These are phyloP conservation scores for Lactarius pseudohatsudake DNA, from an alignment of 768 basidiomycete genomes.

Conservation along the genomic window DNA sequence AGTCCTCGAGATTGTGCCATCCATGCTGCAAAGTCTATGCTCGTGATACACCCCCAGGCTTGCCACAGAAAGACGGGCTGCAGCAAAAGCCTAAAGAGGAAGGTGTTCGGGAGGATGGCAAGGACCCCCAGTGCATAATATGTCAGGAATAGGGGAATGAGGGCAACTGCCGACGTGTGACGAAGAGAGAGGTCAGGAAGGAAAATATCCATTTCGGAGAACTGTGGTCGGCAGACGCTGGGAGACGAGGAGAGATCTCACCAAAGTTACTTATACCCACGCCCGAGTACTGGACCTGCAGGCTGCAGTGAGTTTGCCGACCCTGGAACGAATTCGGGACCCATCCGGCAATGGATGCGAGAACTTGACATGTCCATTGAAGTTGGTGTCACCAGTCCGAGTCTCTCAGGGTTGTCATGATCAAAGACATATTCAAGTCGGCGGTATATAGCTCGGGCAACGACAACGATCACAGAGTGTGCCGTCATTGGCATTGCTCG, in stretches of 20 bases:
- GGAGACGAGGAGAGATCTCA: background rate
- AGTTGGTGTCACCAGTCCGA: no score
- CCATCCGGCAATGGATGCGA: background rate
- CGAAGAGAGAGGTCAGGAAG: slow-evolving; percentile 9
- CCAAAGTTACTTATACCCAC: background rate
- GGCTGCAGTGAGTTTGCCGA: background rate
- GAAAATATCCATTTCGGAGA: background rate
- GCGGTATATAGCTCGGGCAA: no score
- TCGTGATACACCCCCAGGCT: background rate
- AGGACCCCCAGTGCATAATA: slow-evolving; percentile 13
- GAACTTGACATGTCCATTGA: no score
- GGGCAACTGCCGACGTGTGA: background rate
- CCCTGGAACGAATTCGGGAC: background rate
- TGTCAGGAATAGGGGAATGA: slow-evolving; percentile 7
- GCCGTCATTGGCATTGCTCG: no score
- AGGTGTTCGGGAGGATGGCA: slow-evolving; percentile 14
- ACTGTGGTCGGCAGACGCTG: background rate
- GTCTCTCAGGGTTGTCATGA: no score
- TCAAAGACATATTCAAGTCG: no score
- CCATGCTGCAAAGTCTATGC: slow-evolving; percentile 5
- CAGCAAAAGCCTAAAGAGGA: background rate
- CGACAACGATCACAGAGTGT: no score
- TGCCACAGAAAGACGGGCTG: slow-evolving; percentile 6
- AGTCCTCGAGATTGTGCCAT: background rate
- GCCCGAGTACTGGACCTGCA: background rate